Conservation (phyloP, 1,139 yeast species). For the Wickerhamiella pararugosa region DNA sequence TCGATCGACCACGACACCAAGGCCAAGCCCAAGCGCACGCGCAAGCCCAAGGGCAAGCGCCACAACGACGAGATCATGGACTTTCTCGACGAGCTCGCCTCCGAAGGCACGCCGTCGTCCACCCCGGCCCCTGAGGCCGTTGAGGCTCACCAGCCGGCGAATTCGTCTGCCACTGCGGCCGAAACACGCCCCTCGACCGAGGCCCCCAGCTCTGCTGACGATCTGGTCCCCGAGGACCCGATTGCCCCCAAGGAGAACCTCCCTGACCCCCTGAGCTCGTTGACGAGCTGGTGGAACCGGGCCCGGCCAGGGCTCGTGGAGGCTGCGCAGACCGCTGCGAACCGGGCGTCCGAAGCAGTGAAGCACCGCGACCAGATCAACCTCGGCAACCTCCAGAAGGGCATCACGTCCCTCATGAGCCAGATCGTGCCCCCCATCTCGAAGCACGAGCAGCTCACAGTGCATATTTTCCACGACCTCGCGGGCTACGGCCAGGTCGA, state of each 20-base stretch:
- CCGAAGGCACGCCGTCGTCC: slow-evolving; percentile 11
- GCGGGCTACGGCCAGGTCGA: slow-evolving; percentile 56
- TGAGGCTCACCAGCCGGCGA: neutral
- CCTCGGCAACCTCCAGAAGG: slow-evolving; percentile 26
- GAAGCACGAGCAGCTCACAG: slow-evolving; percentile 59
- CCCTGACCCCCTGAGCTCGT: slow-evolving; percentile 49
- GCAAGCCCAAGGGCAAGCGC: slow-evolving; percentile 23
- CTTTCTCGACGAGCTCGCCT: slow-evolving; percentile 61
- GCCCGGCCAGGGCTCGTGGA: slow-evolving; percentile 29
- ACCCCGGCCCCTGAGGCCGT: slow-evolving; percentile 1
- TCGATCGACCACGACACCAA: slow-evolving; percentile 51
- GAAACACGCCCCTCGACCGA: slow-evolving; percentile 4
- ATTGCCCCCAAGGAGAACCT: slow-evolving; percentile 3
- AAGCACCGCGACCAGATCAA: slow-evolving; percentile 31
- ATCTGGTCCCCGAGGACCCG: neutral
- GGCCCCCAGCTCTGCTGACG: neutral
- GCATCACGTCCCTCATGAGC: slow-evolving; percentile 33
- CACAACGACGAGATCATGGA: slow-evolving; percentile 67
- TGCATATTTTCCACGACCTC: slow-evolving; percentile 75
- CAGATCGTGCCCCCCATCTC: slow-evolving; percentile 40
- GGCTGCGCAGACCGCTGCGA: slow-evolving; percentile 50
- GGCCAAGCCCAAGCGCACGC: slow-evolving; percentile 16
- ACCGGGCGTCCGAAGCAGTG: slow-evolving; percentile 32
- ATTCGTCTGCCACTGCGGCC: slow-evolving; percentile 8
- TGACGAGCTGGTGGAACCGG: slow-evolving; percentile 54